phyloP scores from a whole-genome alignment of 1,284 basidiomycete species.

The Mixia osmundae region DNA sequence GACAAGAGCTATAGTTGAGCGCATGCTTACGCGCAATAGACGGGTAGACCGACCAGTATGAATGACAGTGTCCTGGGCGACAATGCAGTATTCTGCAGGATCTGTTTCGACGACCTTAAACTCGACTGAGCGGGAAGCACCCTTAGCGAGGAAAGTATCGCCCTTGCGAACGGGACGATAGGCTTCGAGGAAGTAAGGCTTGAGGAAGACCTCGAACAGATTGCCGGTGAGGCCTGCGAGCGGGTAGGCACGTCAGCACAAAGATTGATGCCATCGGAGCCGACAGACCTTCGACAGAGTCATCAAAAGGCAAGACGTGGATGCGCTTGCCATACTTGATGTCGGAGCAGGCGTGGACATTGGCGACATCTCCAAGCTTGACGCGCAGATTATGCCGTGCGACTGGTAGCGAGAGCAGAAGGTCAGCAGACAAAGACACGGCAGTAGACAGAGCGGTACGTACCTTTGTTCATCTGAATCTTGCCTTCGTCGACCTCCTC shows the following conservation, averaged over 20 bases:
- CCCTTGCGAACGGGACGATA: conserved; percentile 88
- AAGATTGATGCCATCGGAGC: background rate
- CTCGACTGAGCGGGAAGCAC: conserved; percentile 91
- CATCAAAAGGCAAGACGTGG: conserved; percentile 91
- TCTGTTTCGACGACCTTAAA: conserved; percentile 77
- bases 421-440: background rate
- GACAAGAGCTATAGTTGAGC: conserved; percentile 18
- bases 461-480: conserved; percentile 86
- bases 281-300: conserved; percentile 64
- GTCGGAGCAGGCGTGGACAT: conserved; percentile 84
- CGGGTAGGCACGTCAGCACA: background rate
- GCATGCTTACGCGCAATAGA: conserved; percentile 20
- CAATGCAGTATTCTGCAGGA: conserved; percentile 85
- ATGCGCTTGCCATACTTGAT: conserved; percentile 99
- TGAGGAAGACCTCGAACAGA: conserved; percentile 95
- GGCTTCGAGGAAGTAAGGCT: conserved; percentile 97
- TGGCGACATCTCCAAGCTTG: conserved; percentile 88
- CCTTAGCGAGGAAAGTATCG: conserved; percentile 95
- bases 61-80: conserved; percentile 88
- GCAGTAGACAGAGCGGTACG: background rate
- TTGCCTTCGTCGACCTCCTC: conserved; percentile 95
- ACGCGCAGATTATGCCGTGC: conserved; percentile 95
- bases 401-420: conserved; percentile 30
- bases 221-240: conserved; percentile 60
- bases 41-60: too few relatives aligned